phyloP scores from a whole-genome alignment of 1,284 basidiomycete species.

The Apiotrichum siamense region DNA sequence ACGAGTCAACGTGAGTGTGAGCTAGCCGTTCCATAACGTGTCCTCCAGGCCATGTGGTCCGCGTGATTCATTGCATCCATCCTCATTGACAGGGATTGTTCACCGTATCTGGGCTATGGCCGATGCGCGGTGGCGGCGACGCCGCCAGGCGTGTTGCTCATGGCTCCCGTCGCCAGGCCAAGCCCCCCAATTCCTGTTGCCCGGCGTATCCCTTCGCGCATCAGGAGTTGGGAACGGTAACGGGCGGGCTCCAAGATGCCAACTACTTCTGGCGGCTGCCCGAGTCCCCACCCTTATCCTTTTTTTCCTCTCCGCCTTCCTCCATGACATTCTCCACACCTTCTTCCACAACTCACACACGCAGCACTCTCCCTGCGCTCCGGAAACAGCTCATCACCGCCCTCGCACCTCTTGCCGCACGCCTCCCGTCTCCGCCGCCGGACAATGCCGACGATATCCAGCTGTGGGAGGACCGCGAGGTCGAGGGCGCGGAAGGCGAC shows the following conservation, averaged over 20 bases:
- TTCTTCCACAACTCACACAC: not conserved
- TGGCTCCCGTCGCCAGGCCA: no score
- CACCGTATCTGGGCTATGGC: no score
- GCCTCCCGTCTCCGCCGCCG: slow-evolving; percentile 17
- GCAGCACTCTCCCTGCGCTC: slow-evolving; percentile 8
- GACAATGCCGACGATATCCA: slow-evolving; percentile 22
- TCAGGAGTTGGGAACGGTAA: no score
- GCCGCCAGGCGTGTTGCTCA: no score
- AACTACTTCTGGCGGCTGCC: no score
- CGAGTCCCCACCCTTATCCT: not conserved
- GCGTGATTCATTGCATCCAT: not conserved
- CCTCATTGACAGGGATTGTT: no score
- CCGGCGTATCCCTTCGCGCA: no score
- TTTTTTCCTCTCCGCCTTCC: not conserved
- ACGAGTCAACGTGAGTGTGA: slow-evolving; percentile 30
- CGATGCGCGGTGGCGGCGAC: no score
- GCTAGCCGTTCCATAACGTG: not conserved
- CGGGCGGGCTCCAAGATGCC: no score
- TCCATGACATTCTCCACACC: not conserved
- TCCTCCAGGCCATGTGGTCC: not conserved
- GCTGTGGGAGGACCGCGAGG: slow-evolving; percentile 30
- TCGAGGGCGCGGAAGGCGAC: slow-evolving; percentile 21
- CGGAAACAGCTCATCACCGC: slow-evolving; percentile 24
- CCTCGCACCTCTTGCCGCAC: slow-evolving; percentile 18
- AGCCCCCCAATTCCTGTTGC: no score